Evolutionary conservation across 495 filamentous ascomycete genomes (phyloP).

Genomic region (Hypoxylon cercidicola): DNA sequence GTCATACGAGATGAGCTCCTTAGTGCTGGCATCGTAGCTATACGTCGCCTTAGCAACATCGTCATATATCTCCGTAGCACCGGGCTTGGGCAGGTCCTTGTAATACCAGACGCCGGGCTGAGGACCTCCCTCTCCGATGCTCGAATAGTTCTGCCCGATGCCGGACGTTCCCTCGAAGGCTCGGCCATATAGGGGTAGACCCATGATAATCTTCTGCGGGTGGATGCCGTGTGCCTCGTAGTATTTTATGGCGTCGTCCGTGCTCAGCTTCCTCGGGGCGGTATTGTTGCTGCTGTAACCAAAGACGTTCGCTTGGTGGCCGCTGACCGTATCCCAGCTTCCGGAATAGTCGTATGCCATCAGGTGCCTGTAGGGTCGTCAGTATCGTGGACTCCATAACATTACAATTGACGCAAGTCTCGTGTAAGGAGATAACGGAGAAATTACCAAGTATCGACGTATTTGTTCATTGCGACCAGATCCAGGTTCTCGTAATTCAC

Average conservation of each 20-base stretch:
- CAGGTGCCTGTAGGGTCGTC: slow-evolving; percentile 67
- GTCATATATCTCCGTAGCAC: slow-evolving; percentile 61
- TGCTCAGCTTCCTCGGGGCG: slow-evolving; percentile 73
- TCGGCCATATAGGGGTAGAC: slow-evolving; percentile 88
- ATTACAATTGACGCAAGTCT: background rate
- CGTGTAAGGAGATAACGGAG: slow-evolving; percentile 23
- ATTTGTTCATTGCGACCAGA: slow-evolving; percentile 73
- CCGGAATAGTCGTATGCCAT: slow-evolving; percentile 84
- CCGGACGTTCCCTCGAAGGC: slow-evolving; percentile 78
- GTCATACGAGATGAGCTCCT: slow-evolving; percentile 82
- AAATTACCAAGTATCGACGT: slow-evolving; percentile 85
- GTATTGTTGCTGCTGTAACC: slow-evolving; percentile 58
- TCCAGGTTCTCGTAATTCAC: slow-evolving; percentile 75
- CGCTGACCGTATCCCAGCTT: slow-evolving; percentile 73
- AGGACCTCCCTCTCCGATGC: slow-evolving; percentile 72
- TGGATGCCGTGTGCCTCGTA: slow-evolving; percentile 73
- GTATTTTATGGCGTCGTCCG: slow-evolving; percentile 70
- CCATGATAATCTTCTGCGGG: slow-evolving; percentile 77
- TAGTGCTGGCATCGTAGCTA: slow-evolving; percentile 68
- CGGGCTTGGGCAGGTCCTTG: slow-evolving; percentile 66
- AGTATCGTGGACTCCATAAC: background rate
- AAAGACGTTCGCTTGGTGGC: slow-evolving; percentile 82
- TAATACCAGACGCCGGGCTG: slow-evolving; percentile 86
- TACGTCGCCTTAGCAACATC: slow-evolving; percentile 68
- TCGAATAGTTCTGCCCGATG: slow-evolving; percentile 71